phyloP scores from a whole-genome alignment of 108 stramenopile genomes.

The Aurantiochytrium sp. region DNA sequence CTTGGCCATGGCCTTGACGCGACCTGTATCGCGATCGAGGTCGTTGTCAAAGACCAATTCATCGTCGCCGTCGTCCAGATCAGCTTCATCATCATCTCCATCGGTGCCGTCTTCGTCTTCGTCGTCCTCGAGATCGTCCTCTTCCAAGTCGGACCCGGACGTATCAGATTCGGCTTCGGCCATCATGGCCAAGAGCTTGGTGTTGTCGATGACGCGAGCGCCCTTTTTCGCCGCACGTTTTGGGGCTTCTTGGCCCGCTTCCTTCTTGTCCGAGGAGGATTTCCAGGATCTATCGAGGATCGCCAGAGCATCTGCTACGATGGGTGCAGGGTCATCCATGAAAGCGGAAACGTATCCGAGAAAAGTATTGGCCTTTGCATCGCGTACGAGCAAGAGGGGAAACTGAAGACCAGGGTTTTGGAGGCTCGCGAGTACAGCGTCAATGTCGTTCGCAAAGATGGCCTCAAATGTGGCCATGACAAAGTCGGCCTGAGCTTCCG shows the following conservation, averaged over 20 bases:
- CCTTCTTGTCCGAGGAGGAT: too few species aligned
- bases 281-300: background rate
- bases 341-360: background rate
- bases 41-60: background rate
- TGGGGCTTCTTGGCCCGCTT: too few species aligned
- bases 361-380: background rate
- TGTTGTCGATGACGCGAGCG: background rate
- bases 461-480: background rate
- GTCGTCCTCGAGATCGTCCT: too few species aligned
- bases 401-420: background rate
- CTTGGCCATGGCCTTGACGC: background rate
- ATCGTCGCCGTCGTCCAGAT: background rate
- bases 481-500: background rate
- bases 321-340: background rate
- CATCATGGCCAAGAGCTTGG: background rate
- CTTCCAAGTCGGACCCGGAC: too few species aligned
- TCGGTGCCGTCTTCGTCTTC: background rate
- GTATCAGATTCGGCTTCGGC: background rate
- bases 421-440: background rate
- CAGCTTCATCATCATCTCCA: background rate
- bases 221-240: background rate
- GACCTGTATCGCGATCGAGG: background rate
- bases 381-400: background rate
- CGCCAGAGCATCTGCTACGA: background rate
- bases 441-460: background rate